Conservation (phyloP, 2,329 filamentous ascomycete genomes). For the Raffaelea deltoideospora region DNA sequence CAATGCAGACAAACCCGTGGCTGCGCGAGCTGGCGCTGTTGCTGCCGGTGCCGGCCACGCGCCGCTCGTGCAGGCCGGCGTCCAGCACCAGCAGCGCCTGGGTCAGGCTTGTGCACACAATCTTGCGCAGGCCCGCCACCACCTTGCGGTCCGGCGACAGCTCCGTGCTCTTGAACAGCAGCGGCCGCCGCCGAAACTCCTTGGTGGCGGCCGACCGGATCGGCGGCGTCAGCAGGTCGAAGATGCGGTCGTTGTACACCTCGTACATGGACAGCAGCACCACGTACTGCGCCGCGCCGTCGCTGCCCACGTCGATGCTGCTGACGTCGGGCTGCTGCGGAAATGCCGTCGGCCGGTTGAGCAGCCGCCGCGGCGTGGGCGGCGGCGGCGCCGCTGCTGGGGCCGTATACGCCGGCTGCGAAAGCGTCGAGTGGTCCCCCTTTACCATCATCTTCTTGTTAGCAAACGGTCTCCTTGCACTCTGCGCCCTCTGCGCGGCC, state of each 20-base stretch:
- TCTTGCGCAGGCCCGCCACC: slow-evolving; percentile 79
- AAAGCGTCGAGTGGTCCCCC: slow-evolving; percentile 27
- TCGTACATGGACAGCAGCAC: slow-evolving; percentile 96
- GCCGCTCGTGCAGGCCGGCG: slow-evolving; percentile 71
- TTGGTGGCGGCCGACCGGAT: slow-evolving; percentile 46
- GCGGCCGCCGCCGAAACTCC: slow-evolving; percentile 57
- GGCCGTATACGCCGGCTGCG: no score
- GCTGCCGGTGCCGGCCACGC: slow-evolving; percentile 79
- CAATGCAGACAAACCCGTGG: slow-evolving; percentile 91
- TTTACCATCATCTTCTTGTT: slow-evolving; percentile 29
- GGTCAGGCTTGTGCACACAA: slow-evolving; percentile 66
- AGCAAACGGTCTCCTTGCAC: slow-evolving; percentile 13
- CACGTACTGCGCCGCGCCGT: slow-evolving; percentile 63
- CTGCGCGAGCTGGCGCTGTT: slow-evolving; percentile 87
- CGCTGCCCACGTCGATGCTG: slow-evolving; percentile 49
- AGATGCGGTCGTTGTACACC: slow-evolving; percentile 96
- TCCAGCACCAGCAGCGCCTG: slow-evolving; percentile 86
- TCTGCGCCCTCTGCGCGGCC: no score
- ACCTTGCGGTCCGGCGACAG: slow-evolving; percentile 81
- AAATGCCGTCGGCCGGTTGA: slow-evolving; percentile 54
- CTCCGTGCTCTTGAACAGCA: slow-evolving; percentile 89
- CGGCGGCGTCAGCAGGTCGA: slow-evolving; percentile 66
- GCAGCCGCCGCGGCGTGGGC: slow-evolving; percentile 43
- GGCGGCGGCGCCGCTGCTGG: slow-evolving; percentile 27
- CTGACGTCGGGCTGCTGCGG: slow-evolving; percentile 64